Evolutionary conservation across 2,329 filamentous ascomycete species (phyloP).

Genomic region (Alternaria postmessia): DNA sequence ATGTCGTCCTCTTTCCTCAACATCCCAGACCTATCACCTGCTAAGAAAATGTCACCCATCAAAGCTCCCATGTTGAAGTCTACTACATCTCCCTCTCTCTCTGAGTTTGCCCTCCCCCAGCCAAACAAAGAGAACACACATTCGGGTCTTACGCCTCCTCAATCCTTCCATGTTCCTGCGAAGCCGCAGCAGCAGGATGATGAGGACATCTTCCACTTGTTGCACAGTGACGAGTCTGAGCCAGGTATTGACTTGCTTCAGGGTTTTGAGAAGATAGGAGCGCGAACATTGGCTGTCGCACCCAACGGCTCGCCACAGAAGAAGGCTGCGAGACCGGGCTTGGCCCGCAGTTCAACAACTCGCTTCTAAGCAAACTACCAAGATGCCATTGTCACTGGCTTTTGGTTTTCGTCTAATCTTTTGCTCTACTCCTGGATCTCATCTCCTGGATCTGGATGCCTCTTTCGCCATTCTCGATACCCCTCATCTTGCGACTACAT

Average conservation of each 20-base stretch:
- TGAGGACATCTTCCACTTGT: conserved; percentile 65
- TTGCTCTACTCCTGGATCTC: conserved; percentile 14
- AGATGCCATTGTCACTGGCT: conserved; percentile 10
- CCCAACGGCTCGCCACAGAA: conserved; percentile 48
- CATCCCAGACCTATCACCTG: conserved; percentile 47
- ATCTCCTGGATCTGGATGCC: conserved; percentile 15
- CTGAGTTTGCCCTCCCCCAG: conserved; percentile 28
- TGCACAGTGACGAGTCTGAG: conserved; percentile 66
- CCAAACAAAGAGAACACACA: conserved; percentile 34
- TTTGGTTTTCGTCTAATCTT: conserved; percentile 7
- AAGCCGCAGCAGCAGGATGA: conserved; percentile 50
- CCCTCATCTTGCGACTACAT: conserved; percentile 21
- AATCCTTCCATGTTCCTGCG: conserved; percentile 41
- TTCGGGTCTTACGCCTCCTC: conserved; percentile 34
- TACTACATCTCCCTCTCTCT: conserved; percentile 35
- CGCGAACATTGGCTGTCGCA: conserved; percentile 41
- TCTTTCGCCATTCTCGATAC: conserved; percentile 29
- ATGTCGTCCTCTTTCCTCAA: conserved; percentile 47
- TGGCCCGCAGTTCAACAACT: conserved; percentile 44
- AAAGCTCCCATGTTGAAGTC: conserved; percentile 42
- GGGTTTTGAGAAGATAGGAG: conserved; percentile 78
- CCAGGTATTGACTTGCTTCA: conserved; percentile 75
- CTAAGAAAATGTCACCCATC: conserved; percentile 40
- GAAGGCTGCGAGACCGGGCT: conserved; percentile 35
- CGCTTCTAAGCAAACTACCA: conserved; percentile 37